A percentile compares a stretch with the other conserved stretches of the same genome.
phyloP scores from a whole-genome alignment of 768 basidiomycete species.

The Astraeus odoratus region DNA sequence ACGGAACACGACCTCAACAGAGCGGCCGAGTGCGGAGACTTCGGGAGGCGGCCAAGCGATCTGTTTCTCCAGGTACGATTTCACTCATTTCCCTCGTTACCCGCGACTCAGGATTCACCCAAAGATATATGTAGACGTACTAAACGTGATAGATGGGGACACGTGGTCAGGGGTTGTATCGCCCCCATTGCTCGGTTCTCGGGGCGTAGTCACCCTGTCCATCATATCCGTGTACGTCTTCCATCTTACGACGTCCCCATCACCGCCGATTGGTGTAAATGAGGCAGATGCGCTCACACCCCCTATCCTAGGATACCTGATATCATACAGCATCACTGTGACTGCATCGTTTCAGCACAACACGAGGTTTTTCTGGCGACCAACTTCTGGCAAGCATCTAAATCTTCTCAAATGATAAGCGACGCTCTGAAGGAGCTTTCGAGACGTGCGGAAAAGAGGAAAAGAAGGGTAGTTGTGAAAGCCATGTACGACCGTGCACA shows the following conservation, averaged over 20 bases:
- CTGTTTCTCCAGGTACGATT: constrained; percentile 51
- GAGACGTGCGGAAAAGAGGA: constrained; percentile 36
- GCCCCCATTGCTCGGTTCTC: constrained; percentile 55
- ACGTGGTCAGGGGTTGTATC: constrained; percentile 52
- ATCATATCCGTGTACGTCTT: constrained; percentile 49
- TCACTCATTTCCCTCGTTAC: background rate
- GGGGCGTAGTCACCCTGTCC: constrained; percentile 55
- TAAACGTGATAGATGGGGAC: constrained; percentile 49
- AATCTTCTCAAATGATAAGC: constrained; percentile 43
- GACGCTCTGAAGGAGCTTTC: constrained; percentile 49
- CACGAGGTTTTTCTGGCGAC: constrained; percentile 64
- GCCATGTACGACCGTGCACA: constrained; percentile 66
- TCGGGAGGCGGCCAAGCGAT: constrained; percentile 47
- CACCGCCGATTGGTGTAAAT: too few species aligned
- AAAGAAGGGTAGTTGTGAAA: constrained; percentile 51
- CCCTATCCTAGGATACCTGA: constrained; percentile 47
- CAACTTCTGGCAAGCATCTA: constrained; percentile 52
- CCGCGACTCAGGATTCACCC: background rate
- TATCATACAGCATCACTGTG: constrained; percentile 64
- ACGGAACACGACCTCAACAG: constrained; percentile 38
- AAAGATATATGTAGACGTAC: constrained; percentile 58
- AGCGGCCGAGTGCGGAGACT: constrained; percentile 44
- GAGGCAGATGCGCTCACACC: too few species aligned
- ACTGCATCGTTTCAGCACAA: constrained; percentile 53
- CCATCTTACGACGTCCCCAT: too few species aligned